phyloP scores from a whole-genome alignment of 257 asterid species.

The Plantago major region DNA sequence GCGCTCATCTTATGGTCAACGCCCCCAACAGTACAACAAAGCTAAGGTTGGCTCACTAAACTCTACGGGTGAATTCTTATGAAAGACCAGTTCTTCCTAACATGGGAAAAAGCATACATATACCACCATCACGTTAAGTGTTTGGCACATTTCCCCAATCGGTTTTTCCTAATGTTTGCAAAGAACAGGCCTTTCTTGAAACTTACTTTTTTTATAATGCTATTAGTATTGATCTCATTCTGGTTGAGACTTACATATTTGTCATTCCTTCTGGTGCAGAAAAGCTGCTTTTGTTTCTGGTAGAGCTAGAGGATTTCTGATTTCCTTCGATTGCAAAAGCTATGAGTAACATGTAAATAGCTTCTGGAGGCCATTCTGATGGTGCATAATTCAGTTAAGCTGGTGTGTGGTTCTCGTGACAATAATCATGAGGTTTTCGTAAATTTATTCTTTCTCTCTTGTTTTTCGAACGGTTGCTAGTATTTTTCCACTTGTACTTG shows the following conservation, averaged over 20 bases:
- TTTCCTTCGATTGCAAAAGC: not conserved
- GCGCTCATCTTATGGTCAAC: conserved; percentile 27
- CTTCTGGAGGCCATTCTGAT: conserved; percentile 20
- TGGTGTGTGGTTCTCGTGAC: conserved; percentile 22
- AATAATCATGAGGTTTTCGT: conserved; percentile 19
- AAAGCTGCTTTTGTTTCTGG: conserved; percentile 45
- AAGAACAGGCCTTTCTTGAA: too few species aligned
- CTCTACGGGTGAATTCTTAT: too few species aligned
- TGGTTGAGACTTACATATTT: conserved; percentile 4
- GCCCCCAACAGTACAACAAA: conserved; percentile 23
- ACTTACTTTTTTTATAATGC: too few species aligned
- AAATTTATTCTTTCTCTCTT: conserved; percentile 1
- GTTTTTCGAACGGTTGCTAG: not conserved
- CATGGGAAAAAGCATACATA: too few species aligned
- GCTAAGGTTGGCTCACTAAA: conserved; percentile 33
- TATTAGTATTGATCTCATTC: not conserved
- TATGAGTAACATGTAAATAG: conserved; percentile 22
- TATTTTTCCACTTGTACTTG: conserved; percentile 14
- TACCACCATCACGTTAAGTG: too few species aligned
- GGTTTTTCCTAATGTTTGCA: too few species aligned
- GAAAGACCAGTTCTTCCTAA: too few species aligned
- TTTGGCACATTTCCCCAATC: too few species aligned
- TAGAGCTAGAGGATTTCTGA: conserved; percentile 12
- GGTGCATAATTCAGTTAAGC: conserved; percentile 12
- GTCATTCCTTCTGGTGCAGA: conserved; percentile 29